These are phyloP conservation scores for Globisporangium viniferum DNA, from an alignment of 352 stramenopile species.

Conservation along the genomic window DNA sequence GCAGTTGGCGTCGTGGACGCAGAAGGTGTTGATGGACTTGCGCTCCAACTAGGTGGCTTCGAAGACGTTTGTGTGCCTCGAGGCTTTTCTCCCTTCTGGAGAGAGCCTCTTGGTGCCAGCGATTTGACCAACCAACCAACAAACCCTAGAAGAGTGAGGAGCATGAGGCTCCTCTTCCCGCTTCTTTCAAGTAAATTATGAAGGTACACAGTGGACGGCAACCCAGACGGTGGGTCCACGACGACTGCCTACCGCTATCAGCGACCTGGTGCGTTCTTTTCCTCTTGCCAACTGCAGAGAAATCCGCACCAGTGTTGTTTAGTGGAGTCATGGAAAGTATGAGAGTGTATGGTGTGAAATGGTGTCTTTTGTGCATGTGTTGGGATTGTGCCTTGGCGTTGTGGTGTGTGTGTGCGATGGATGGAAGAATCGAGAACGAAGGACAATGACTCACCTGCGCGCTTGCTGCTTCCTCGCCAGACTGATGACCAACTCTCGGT, in stretches of 20 bases:
- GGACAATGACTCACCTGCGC: neutral
- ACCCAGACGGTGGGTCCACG: neutral
- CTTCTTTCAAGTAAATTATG: slow-evolving; percentile 26
- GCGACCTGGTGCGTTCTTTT: neutral
- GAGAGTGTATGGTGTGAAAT: slow-evolving; percentile 10
- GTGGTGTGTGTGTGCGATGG: slow-evolving; percentile 1
- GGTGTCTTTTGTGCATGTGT: slow-evolving; percentile 10
- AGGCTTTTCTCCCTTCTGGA: neutral
- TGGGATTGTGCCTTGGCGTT: slow-evolving; percentile 8
- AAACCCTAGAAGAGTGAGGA: slow-evolving; percentile 7
- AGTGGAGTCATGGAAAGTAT: neutral
- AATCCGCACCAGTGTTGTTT: neutral
- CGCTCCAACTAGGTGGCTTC: slow-evolving; percentile 35
- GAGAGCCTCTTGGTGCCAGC: neutral
- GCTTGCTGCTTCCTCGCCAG: neutral
- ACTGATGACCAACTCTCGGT: neutral
- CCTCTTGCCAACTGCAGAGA: slow-evolving; percentile 14
- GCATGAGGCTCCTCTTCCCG: slow-evolving; percentile 24
- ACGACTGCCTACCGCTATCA: neutral
- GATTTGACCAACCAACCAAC: neutral
- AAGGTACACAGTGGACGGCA: slow-evolving; percentile 12
- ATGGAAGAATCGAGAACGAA: neutral
- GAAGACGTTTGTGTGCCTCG: neutral
- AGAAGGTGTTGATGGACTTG: slow-evolving; percentile 72
- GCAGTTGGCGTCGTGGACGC: slow-evolving; percentile 70